Base-by-base conservation (phyloP, 2,329 filamentous ascomycete species). In the Zasmidium angulare region DNA sequence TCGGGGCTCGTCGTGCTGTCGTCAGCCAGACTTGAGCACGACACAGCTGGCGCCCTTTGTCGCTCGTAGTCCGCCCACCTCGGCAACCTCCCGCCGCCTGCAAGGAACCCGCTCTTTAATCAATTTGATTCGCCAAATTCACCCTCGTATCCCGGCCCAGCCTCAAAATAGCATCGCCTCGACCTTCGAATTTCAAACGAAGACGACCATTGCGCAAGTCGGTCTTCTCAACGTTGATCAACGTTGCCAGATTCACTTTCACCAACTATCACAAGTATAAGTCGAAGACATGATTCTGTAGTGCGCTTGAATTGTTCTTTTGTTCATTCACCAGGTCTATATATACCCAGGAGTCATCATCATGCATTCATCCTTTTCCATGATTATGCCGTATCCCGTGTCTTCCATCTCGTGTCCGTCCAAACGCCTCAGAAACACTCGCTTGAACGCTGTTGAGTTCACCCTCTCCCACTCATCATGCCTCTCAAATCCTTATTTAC, bases 391-490 rank as follows among this genome's bases (percentile, higher is more conserved):
- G 2, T 36, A 52, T 40, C 50, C 11, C 26, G 19, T 20, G 20
- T 40, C n/a, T 53, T 7, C 47, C 51, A 46, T 46, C 29, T 23
- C 26, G 31, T 56, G 23, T 50, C 49, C 54, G n/a, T 50, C 21
- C 6, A 43, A 54, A 50, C 50, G 46, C 56, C 56, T 53, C 36
- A 36, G 49, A n/a, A 23, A 43, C 7, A 40, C 46, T 54, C 58
- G 63, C 63, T 65, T 54, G 52, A 65, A 65, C 63, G 63, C 63
- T 65, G 56, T 57, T 53, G 40, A 56, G 43, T 48, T 51, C 50
- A 53, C 40, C 22, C 48, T 47, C 55, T 46, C 56, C 53, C 48
- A 53, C 46, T 43, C 26, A 48, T 24, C 26, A 29, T 29, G 4
- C 26, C 23, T 51, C 48, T 9, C n/a, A n/a, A n/a, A n/a, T 48